Conservation (phyloP, 352 stramenopile species). For the Pythium vanterpoolii region DNA sequence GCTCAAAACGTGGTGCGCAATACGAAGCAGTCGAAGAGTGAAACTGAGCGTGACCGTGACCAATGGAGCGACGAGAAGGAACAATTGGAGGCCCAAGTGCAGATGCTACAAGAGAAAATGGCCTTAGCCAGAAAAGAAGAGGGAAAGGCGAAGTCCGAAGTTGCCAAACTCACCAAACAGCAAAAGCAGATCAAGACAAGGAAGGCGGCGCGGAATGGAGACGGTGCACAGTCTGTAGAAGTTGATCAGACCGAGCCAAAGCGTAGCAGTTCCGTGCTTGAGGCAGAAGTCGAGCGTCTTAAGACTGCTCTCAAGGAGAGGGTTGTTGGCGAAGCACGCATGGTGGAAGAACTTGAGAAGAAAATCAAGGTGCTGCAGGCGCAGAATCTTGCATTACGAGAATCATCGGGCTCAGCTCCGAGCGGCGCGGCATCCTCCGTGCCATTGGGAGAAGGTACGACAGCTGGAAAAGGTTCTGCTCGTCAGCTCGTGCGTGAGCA, state of each 20-base stretch:
- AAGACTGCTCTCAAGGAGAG: conserved; percentile 59
- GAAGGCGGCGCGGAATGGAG: background rate
- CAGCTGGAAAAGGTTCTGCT: background rate
- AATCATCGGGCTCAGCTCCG: conserved; percentile 25
- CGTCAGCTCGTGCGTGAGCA: conserved; percentile 22
- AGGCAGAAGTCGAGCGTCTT: conserved; percentile 49
- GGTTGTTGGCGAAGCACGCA: conserved; percentile 39
- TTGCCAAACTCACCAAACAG: conserved; percentile 16
- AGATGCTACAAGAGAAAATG: conserved; percentile 71
- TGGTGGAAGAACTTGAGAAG: conserved; percentile 56
- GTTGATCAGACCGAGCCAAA: background rate
- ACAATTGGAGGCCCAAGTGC: conserved; percentile 46
- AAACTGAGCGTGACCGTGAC: conserved; percentile 38
- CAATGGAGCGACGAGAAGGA: conserved; percentile 49
- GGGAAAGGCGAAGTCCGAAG: conserved; percentile 20
- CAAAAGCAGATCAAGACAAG: conserved; percentile 16
- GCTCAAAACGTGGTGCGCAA: conserved; percentile 43
- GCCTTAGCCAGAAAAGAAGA: conserved; percentile 28
- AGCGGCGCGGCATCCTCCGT: background rate
- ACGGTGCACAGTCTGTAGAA: background rate
- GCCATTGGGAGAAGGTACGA: background rate
- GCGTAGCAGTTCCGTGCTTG: conserved; percentile 12
- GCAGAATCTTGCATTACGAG: conserved; percentile 78
- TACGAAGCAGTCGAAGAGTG: conserved; percentile 35
- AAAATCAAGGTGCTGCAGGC: conserved; percentile 71